phyloP scores from a whole-genome alignment of 352 stramenopile species.

The Pythium rhizo-oryzae region DNA sequence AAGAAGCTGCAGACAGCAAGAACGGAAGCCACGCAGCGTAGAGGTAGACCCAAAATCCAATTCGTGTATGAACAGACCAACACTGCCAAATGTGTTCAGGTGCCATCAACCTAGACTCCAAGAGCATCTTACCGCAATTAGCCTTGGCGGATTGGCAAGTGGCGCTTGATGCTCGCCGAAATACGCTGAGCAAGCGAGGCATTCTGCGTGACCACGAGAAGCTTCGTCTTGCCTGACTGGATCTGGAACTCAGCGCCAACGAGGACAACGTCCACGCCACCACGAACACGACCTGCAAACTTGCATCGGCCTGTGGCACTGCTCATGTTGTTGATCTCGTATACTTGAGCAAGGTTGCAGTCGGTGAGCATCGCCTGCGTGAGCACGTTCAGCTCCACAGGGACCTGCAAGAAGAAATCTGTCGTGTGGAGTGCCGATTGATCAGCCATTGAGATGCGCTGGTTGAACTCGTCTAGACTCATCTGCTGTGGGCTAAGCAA shows the following conservation, averaged over 20 bases:
- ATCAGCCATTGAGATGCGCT: constrained; percentile 62
- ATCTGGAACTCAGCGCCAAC: constrained; percentile 65
- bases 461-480: constrained; percentile 71
- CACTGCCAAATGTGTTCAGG: background rate
- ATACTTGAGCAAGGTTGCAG: constrained; percentile 72
- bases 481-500: constrained; percentile 73
- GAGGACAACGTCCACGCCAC: constrained; percentile 51
- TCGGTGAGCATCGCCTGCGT: constrained; percentile 54
- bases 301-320: constrained; percentile 64
- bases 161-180: constrained; percentile 50
- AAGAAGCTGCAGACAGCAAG: background rate
- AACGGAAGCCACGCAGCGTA: background rate
- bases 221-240: constrained; percentile 60
- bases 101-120: no score
- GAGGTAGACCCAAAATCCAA: background rate
- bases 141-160: constrained; percentile 40
- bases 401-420: constrained; percentile 52
- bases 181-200: constrained; percentile 57
- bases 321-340: constrained; percentile 79
- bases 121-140: constrained; percentile 16
- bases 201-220: constrained; percentile 64
- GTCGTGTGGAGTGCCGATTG: constrained; percentile 57
- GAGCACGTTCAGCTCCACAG: constrained; percentile 53
- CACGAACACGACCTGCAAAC: constrained; percentile 64
- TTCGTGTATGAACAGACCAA: constrained; percentile 3